Evolutionary conservation across 331 rosid species (phyloP).

Genomic region (Ulmus americana): DNA sequence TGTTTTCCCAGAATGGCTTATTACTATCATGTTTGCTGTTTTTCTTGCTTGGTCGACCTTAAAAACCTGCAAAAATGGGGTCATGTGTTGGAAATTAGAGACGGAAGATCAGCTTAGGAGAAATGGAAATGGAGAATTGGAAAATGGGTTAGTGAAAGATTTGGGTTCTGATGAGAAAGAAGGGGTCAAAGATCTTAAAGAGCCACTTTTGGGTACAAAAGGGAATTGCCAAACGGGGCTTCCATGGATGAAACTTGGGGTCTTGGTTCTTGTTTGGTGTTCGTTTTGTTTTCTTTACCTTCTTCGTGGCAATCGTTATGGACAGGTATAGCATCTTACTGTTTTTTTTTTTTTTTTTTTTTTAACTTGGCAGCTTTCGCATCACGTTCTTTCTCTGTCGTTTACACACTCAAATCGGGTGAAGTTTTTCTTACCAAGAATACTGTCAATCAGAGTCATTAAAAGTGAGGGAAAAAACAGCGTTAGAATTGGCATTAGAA

Average conservation of each 20-base stretch:
- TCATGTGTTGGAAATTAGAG: slow-evolving; percentile 49
- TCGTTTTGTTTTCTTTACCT: slow-evolving; percentile 60
- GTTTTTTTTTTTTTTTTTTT: too few species aligned
- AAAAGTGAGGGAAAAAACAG: too few species aligned
- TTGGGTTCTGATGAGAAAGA: slow-evolving; percentile 21
- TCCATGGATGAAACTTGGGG: slow-evolving; percentile 66
- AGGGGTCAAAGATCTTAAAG: slow-evolving; percentile 27
- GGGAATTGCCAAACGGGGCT: slow-evolving; percentile 25
- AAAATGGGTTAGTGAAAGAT: slow-evolving; percentile 24
- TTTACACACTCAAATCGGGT: too few species aligned
- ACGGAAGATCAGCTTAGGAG: slow-evolving; percentile 35
- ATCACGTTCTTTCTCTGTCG: background rate
- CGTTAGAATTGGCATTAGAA: too few species aligned
- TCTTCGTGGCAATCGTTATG: slow-evolving; percentile 69
- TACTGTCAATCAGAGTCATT: too few species aligned
- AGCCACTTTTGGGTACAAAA: slow-evolving; percentile 37
- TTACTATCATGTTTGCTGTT: slow-evolving; percentile 52
- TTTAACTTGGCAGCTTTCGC: background rate
- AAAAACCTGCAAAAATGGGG: slow-evolving; percentile 55
- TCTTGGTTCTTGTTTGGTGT: slow-evolving; percentile 64
- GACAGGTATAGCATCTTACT: slow-evolving; percentile 36
- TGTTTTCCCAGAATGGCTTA: slow-evolving; percentile 75
- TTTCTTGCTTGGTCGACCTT: slow-evolving; percentile 80
- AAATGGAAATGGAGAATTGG: slow-evolving; percentile 27
- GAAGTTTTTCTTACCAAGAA: too few species aligned